Evolutionary conservation across 2,329 filamentous ascomycete species (phyloP), one percentile per base, ranked within the genome.

Genomic region (Aureobasidium melanogenum): DNA sequence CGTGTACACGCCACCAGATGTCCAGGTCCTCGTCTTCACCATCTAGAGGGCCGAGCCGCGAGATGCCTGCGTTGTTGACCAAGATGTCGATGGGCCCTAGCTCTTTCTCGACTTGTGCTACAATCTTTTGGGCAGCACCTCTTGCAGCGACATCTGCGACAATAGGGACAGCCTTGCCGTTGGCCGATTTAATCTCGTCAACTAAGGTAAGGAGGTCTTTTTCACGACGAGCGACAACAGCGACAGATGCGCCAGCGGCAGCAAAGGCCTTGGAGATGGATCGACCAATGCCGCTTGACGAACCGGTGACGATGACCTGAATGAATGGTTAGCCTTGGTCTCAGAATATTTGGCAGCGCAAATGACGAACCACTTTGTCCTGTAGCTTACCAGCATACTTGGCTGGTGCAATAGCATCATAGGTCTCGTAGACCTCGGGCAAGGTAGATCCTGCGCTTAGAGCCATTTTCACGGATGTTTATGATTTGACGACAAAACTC

Each of bases 1-100:
- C 66, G 59, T 66, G 63, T 36, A 68, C 64, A 38, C 60, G 62
- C 67, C 67, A 69, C 67, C 66, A 68, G 54, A 64, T 62, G 32
- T 67, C 66, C 9, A 67, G n/a, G 30, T 64, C 62, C 10, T 64
- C 62, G 1, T 64, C 59, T 36, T 65, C 63, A 5, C 30, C 50
- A 41, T 4, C 24, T 8, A 54, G n/a, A 38, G 63, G 55, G n/a
- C 60, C 54, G 8, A 66, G 44, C 9, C 66, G 64, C 3, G 64
- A 26, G 9, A 58, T 47, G 30, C 55, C 55, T n/a, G 44, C 55
- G 12, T 58, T 58, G n/a, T 58, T 58, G 39, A 58, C 55, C 28
- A 58, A 5, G 10, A 58, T 48, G 17, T 60, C 46, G n/a, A 60
- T 26, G n/a, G 57, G 57, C 14, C 57, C 57, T 12, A 60, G 57